These are phyloP conservation scores for Podaxis mareebaensis DNA, from an alignment of 768 basidiomycete species.

Conservation along the genomic window DNA sequence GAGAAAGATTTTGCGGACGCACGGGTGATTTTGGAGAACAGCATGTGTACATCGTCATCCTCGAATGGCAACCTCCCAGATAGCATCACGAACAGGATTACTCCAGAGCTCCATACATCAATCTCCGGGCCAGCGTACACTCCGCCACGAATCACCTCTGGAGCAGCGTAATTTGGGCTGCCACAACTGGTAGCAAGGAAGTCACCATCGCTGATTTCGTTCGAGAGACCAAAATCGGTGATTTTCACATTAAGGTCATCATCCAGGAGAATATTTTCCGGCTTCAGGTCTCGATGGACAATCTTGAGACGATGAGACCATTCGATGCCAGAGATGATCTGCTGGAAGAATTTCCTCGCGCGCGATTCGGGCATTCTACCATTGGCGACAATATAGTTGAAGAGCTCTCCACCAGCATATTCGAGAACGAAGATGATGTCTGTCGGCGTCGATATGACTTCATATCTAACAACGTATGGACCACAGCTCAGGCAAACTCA, in stretches of 20 bases:
- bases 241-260: slow-evolving; percentile 92
- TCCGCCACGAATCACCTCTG: slow-evolving; percentile 94
- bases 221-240: slow-evolving; percentile 97
- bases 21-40: slow-evolving; percentile 96
- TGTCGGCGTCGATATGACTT: slow-evolving; percentile 88
- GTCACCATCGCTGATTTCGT: slow-evolving; percentile 94
- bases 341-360: slow-evolving; percentile 95
- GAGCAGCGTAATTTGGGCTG: slow-evolving; percentile 97
- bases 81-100: slow-evolving; percentile 98
- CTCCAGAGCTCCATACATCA: slow-evolving; percentile 98
- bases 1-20: slow-evolving; percentile 26
- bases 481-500: slow-evolving; percentile 11
- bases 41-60: slow-evolving; percentile 89
- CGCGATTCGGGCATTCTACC: slow-evolving; percentile 88
- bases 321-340: slow-evolving; percentile 96
- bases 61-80: slow-evolving; percentile 96
- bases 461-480: slow-evolving; percentile 54
- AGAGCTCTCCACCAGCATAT: slow-evolving; percentile 93
- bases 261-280: slow-evolving; percentile 90
- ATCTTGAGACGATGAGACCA: slow-evolving; percentile 97
- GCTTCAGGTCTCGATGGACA: slow-evolving; percentile 97
- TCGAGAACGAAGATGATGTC: slow-evolving; percentile 99
- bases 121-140: slow-evolving; percentile 98
- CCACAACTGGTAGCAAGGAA: slow-evolving; percentile 98
- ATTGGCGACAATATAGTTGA: slow-evolving; percentile 96